phyloP scores from a whole-genome alignment of 257 asterid genomes.

The Solanum dulcamara region DNA sequence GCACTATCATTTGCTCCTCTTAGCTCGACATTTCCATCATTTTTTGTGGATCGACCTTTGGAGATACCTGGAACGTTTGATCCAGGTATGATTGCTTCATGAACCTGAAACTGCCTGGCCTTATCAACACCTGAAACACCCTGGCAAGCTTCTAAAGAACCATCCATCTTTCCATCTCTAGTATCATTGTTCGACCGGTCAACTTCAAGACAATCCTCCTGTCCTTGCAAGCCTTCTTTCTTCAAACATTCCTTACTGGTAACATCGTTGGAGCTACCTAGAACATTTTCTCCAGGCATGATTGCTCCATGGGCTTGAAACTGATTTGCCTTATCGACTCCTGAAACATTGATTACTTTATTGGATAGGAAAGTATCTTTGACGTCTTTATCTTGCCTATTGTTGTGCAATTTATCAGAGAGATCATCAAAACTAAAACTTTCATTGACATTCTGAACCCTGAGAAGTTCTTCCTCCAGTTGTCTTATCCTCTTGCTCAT shows the following conservation, averaged over 20 bases:
- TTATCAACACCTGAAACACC: background rate
- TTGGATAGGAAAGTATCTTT: background rate
- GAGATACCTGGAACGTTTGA: background rate
- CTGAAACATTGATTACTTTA: background rate
- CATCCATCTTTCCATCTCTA: background rate
- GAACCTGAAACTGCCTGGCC: background rate
- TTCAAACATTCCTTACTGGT: background rate
- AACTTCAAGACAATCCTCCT: background rate
- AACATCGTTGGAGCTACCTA: background rate
- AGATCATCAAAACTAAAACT: slow-evolving; percentile 11
- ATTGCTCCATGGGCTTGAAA: background rate
- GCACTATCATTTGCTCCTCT: background rate
- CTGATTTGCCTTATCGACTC: background rate
- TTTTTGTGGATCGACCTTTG: background rate
- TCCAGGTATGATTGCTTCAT: background rate
- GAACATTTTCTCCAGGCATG: background rate
- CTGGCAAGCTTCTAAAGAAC: background rate
- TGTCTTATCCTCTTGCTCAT: slow-evolving; percentile 21
- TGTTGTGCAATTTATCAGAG: slow-evolving; percentile 10
- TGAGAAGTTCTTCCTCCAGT: slow-evolving; percentile 25
- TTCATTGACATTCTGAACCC: slow-evolving; percentile 17
- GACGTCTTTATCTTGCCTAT: slow-evolving; percentile 16
- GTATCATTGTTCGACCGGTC: background rate
- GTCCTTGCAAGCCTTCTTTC: background rate
- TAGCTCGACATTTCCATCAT: background rate